Evolutionary conservation across 345 rosid genomes (phyloP).

Genomic region (Lepidium aucheri): DNA sequence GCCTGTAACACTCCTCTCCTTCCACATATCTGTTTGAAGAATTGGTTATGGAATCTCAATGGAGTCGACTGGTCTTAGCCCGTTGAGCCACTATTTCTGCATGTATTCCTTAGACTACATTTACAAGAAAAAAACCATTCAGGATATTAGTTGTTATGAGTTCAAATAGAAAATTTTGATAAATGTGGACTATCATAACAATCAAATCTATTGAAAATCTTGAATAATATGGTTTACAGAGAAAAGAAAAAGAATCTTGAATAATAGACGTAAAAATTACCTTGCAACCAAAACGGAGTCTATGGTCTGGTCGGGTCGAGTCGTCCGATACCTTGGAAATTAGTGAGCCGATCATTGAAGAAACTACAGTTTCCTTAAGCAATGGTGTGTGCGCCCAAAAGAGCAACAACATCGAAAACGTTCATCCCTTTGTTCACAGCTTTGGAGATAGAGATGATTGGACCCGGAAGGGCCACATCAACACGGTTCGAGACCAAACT

Average conservation of each 20-base stretch:
- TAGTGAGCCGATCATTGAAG: constrained; percentile 48
- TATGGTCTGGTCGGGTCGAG: constrained; percentile 59
- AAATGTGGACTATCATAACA: too few relatives aligned
- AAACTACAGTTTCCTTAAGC: constrained; percentile 46
- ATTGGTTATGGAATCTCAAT: constrained; percentile 22
- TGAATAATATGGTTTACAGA: too few relatives aligned
- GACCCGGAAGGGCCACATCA: constrained; percentile 42
- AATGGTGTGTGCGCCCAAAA: constrained; percentile 58
- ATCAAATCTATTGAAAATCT: too few relatives aligned
- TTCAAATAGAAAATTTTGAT: too few relatives aligned
- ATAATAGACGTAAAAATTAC: background rate
- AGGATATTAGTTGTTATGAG: too few relatives aligned
- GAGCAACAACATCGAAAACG: constrained; percentile 39
- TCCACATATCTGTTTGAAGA: constrained; percentile 22
- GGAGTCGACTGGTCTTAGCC: constrained; percentile 27
- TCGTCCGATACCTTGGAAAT: constrained; percentile 34
- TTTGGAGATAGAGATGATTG: constrained; percentile 34
- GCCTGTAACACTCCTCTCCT: constrained; percentile 27
- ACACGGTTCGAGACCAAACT: constrained; percentile 35
- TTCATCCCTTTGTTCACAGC: constrained; percentile 34
- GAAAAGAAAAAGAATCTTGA: too few relatives aligned
- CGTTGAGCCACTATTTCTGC: constrained; percentile 10
- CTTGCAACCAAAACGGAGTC: constrained; percentile 25
- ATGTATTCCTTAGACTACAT: constrained; percentile 25
- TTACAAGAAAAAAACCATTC: background rate